Evolutionary conservation across 768 basidiomycete genomes (phyloP), one percentile per base, ranked within the genome.

Genomic region (Mrakia hoshinonis): DNA sequence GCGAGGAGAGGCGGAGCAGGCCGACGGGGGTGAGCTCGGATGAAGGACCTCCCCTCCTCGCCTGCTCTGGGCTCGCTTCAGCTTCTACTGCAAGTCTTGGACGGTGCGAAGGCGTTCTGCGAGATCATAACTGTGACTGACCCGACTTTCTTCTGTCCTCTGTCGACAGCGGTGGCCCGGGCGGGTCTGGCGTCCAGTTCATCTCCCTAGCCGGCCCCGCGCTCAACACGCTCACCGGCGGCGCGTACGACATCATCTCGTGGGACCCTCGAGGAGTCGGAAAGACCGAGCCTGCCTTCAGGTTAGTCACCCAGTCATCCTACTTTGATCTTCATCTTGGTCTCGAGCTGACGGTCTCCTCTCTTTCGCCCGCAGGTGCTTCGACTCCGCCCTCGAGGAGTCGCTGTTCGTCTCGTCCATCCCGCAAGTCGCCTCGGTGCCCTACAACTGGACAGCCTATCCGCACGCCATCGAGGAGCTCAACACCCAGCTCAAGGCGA

Each of bases 251-350:
- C 12, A 55, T 55, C 54, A 15, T 55, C 29, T 29, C 26, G 13
- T 55, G 54, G 54, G 54, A 55, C 26, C 54, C 54, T 29, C 54
- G 54, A 55, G 54, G 54, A 55, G 54, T 55, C 3, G 54, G 54
- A 18, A 6, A 29, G 6, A 55, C 54, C 34, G 29, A 55, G 22
- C 54, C 54, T 29, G 54, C 12, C 15, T 55, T 29, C 54, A 10
- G 54, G 54, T 55, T 5, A 3, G 54, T 5, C 24, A n/a, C n/a
- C n/a, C 9, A 13, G 4, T 10, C 46, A 10, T 26, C 29, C 51
- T 26, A 2, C 13, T 26, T 7, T 54, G 18, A 54, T 6, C 18
- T n/a, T 22, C 18, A 22, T 15, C 6, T 4, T 6, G 10, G 24
- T 10, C n/a, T n/a, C n/a, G 49, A 12, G 31, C 12, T 15, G 29